Evolutionary conservation across 1,139 yeast genomes (phyloP), one percentile per base, ranked within the genome.

Genomic region (Blastobotrys serpentis): DNA sequence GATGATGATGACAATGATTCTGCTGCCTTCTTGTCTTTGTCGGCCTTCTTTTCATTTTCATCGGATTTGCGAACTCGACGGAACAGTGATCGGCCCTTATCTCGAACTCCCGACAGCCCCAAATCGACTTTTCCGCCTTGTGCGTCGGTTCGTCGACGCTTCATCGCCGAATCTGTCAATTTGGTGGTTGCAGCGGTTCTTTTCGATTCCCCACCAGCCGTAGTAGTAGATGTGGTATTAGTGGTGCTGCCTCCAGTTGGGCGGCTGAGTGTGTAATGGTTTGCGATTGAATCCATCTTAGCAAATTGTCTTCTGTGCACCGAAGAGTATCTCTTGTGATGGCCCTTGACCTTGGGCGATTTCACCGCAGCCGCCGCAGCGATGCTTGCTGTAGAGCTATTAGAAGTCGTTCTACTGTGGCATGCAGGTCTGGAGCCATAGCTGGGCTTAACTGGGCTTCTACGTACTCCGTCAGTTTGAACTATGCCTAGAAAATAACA

Each of bases 271-370:
- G 61, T 52, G 49, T 55, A 52, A 34, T 60, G 65, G n/a, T 56
- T 32, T 2, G 54, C 50, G 14, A 65, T 59, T 6, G 65, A 49
- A n/a, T 61, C 66, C 62, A 63, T 59, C 43, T 59, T 53, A 16
- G 65, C 62, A 52, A 64, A 64, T 36, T 60, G 49, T 10, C 60
- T 52, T 14, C 56, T 39, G 51, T 65, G 69, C 5, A 61, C 52
- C 1, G 59, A 55, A 2, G 66, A 57, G 46, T 57, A 63, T 32
- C 68, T 55, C 40, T 54, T 52, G 39, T 59, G 58, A 30, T 45
- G 46, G 22, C 49, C 50, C 13, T 33, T 37, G 49, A 48, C 17
- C 49, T 42, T 25, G 37, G 52, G 22, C 52, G 51, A 21, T 43
- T 42, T 29, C 11, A 50, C 41, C 14, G 55, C 49, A 14, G 57